Conservation (phyloP, 2,329 filamentous ascomycete species). For the Didymosphaeria variabile region DNA sequence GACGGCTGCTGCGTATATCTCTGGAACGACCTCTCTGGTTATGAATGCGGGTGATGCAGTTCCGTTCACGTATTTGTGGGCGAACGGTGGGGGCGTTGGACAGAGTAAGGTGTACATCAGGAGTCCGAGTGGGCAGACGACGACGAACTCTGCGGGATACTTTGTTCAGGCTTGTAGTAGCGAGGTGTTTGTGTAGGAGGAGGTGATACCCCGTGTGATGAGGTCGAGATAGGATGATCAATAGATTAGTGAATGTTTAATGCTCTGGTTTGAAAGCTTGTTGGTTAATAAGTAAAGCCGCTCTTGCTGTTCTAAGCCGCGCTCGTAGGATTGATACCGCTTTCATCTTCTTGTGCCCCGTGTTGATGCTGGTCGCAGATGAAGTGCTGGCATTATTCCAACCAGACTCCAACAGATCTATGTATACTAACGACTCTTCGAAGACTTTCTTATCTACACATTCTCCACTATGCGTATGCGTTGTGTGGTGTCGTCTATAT, state of each 20-base stretch:
- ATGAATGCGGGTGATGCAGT: neutral
- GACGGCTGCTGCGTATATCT: neutral
- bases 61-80: neutral
- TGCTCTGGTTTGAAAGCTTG: too few species aligned
- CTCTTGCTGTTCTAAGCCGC: too few species aligned
- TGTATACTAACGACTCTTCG: too few species aligned
- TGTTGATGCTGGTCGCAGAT: too few species aligned
- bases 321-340: too few species aligned
- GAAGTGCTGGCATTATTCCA: too few species aligned
- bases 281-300: too few species aligned
- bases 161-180: neutral
- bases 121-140: neutral
- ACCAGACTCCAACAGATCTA: too few species aligned
- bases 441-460: too few species aligned
- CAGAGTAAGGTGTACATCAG: neutral
- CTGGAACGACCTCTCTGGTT: neutral
- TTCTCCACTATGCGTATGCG: too few species aligned
- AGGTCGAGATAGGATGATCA: neutral
- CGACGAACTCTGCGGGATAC: neutral
- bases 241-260: too few species aligned
- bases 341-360: too few species aligned
- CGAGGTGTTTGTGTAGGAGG: neutral
- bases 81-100: neutral
- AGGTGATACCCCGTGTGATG: neutral
- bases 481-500: neutral